Evolutionary conservation across 202 grass and related monocot species (phyloP).

Genomic region (Brachypodium distachyon): DNA sequence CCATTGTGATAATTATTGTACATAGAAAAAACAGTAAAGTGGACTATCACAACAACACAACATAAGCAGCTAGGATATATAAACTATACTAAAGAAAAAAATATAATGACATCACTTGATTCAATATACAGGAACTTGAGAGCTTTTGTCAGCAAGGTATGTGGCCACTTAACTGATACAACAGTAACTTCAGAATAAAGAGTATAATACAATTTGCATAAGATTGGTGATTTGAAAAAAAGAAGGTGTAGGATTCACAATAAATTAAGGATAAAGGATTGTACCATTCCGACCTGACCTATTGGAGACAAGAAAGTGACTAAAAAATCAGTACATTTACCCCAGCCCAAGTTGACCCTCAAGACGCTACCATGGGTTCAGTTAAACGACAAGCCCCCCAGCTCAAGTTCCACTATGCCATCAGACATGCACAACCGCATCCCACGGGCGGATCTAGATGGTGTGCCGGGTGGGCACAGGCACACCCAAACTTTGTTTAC

Average conservation of each 20-base stretch:
- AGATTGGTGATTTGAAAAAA: background rate
- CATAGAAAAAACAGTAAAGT: background rate
- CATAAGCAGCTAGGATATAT: background rate
- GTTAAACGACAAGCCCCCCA: background rate
- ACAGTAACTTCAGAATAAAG: background rate
- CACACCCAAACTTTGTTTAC: too few relatives aligned
- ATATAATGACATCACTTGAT: background rate
- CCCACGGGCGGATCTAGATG: too few relatives aligned
- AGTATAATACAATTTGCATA: background rate
- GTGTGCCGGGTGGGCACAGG: too few relatives aligned
- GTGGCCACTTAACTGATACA: background rate
- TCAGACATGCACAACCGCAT: background rate
- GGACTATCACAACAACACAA: background rate
- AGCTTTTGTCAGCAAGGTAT: background rate
- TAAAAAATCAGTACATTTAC: background rate
- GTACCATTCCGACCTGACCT: background rate
- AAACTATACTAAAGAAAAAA: background rate
- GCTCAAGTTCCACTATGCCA: background rate
- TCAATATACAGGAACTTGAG: background rate
- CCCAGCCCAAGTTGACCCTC: background rate
- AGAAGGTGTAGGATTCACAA: background rate
- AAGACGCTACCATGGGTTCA: background rate
- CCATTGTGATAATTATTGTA: background rate
- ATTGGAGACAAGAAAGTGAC: background rate
- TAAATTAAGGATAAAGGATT: background rate